Percentiles rank a stretch among this genome's conserved stretches.
These are phyloP conservation scores for Neurospora sp. DNA, from an alignment of 495 filamentous ascomycete genomes.

Conservation along the genomic window DNA sequence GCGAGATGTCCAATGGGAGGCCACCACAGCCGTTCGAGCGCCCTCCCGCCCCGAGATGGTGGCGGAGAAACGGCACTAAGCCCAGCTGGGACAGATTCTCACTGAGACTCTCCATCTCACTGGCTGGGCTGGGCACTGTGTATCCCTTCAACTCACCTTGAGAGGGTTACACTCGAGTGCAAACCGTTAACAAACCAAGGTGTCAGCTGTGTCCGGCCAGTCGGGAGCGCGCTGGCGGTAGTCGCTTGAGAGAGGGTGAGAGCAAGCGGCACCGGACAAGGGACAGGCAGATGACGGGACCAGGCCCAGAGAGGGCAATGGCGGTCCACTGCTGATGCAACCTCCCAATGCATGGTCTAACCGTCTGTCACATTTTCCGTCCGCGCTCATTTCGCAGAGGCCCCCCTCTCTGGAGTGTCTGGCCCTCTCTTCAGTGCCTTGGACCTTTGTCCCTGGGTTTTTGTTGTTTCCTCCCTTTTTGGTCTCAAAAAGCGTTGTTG, in stretches of 20 bases:
- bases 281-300: conserved; percentile 1
- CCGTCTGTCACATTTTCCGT: conserved; percentile 12
- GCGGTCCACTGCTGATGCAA: conserved; percentile 17
- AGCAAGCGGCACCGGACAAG: not conserved
- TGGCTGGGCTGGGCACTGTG: conserved; percentile 5
- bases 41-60: not conserved
- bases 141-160: not conserved
- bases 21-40: not conserved
- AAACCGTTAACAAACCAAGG: not conserved
- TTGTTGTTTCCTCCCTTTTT: not conserved
- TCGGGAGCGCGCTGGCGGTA: conserved; percentile 11
- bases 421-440: not conserved
- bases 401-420: not conserved
- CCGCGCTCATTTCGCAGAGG: conserved; percentile 18
- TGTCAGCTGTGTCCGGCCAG: not conserved
- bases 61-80: conserved; percentile 14
- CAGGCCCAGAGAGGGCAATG: not conserved
- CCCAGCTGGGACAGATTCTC: conserved; percentile 12
- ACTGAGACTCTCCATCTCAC: conserved; percentile 1
- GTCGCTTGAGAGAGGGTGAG: not conserved
- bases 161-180: not conserved
- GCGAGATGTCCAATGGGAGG: conserved; percentile 9
- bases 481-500: not conserved
- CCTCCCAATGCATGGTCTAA: conserved; percentile 10
- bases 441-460: not conserved